These are phyloP conservation scores for Trichoderma sp. DNA, from an alignment of 2,329 filamentous ascomycete species.

Conservation along the genomic window DNA sequence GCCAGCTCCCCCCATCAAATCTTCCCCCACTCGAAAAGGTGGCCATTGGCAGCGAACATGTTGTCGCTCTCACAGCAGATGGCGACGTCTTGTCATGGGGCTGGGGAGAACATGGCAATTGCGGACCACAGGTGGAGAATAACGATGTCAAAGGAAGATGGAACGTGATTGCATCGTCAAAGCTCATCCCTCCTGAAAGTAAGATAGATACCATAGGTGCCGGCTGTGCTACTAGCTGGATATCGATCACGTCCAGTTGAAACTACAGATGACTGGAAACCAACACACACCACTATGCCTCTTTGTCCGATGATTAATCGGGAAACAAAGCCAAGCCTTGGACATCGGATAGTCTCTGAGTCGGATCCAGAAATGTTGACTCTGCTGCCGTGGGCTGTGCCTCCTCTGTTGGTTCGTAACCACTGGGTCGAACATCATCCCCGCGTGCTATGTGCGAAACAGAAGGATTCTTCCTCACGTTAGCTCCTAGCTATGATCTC, in stretches of 20 bases:
- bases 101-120: conserved; percentile 98
- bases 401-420: conserved; percentile 23
- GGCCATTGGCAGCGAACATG: conserved; percentile 88
- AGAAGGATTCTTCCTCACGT: conserved; percentile 42
- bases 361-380: conserved; percentile 58
- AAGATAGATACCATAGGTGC: conserved; percentile 65
- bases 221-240: conserved; percentile 89
- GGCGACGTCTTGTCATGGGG: conserved; percentile 80
- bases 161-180: conserved; percentile 62
- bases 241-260: conserved; percentile 45
- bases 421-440: conserved; percentile 26
- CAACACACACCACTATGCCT: not conserved
- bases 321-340: conserved; percentile 45
- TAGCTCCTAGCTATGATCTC: conserved; percentile 23
- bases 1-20: conserved; percentile 66
- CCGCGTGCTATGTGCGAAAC: conserved; percentile 43
- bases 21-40: conserved; percentile 60
- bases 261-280: not conserved
- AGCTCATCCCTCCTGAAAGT: conserved; percentile 49
- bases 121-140: conserved; percentile 64
- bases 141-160: conserved; percentile 67
- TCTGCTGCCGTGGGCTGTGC: conserved; percentile 26
- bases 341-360: conserved; percentile 70
- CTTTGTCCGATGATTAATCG: conserved; percentile 26
- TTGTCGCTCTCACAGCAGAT: conserved; percentile 64